These are phyloP conservation scores for Primulina huaijiensis DNA, from an alignment of 257 asterid genomes.

Conservation along the genomic window DNA sequence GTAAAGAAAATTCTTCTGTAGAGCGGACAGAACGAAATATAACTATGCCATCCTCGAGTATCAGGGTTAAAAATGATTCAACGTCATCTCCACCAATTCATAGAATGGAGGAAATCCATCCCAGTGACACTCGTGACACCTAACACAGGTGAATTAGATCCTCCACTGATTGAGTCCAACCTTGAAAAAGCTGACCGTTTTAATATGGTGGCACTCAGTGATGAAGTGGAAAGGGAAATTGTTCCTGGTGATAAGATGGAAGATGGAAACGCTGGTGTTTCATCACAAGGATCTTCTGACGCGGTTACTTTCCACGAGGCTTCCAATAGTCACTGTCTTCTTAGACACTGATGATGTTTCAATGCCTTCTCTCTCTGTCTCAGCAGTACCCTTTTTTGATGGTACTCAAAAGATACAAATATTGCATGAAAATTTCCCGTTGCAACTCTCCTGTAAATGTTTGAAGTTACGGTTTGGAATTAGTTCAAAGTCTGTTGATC, in stretches of 20 bases:
- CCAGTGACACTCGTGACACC: conserved; percentile 22
- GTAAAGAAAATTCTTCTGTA: conserved; percentile 29
- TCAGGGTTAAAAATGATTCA: conserved; percentile 22
- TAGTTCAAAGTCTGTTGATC: conserved; percentile 53
- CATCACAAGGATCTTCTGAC: conserved; percentile 27
- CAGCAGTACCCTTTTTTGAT: conserved; percentile 48
- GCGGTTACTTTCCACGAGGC: background rate
- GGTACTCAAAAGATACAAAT: conserved; percentile 65
- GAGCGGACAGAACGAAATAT: conserved; percentile 17
- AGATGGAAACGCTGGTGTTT: conserved; percentile 28
- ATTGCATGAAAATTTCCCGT: conserved; percentile 39
- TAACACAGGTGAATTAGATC: conserved; percentile 18
- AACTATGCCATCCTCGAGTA: conserved; percentile 32
- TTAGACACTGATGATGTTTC: conserved; percentile 43
- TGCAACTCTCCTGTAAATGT: conserved; percentile 51
- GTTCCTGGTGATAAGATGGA: conserved; percentile 31
- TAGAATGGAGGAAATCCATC: conserved; percentile 22
- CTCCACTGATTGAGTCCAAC: background rate
- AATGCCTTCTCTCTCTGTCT: conserved; percentile 50
- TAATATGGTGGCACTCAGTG: conserved; percentile 30
- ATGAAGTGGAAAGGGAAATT: conserved; percentile 25
- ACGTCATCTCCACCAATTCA: conserved; percentile 22
- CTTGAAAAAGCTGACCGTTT: conserved; percentile 25
- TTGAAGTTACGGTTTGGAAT: conserved; percentile 84
- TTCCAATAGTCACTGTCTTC: conserved; percentile 34